Base-by-base conservation (phyloP, 768 basidiomycete species). In the Favolaschia claudopus region DNA sequence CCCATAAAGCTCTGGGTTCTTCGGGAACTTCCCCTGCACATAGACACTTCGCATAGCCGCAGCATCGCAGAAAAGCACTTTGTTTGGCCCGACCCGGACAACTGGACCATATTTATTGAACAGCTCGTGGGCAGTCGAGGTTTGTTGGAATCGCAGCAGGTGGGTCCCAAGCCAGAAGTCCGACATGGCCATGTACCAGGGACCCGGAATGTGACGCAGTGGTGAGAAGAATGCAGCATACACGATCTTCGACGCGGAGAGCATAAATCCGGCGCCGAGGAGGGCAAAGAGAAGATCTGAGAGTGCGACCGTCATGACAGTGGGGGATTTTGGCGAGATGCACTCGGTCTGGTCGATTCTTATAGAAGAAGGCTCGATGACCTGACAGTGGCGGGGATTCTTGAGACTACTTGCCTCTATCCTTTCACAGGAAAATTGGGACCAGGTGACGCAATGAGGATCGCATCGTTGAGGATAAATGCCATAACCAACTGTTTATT, bases 101-200 rank as follows among this genome's bases (percentile, higher is more conserved):
- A 92, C 86, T n/a, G 90, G 90, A 32, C 90, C 90, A 72, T 91
- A 91, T 37, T 69, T 73, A 58, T 88, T 85, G 66, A 91, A 89
- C 47, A 92, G 82, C 20, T 76, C 72, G 58, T 92, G 86, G 51
- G 89, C 79, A 22, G 75, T 79, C 67, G 82, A 82, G 80, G 88
- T 89, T 77, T 89, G 88, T 60, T 83, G 84, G 49, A 91, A 85
- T 48, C 88, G 86, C 48, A 90, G 74, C 67, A 86, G 82, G 70
- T 91, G 88, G 52, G 80, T 83, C n/a, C 79, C 85, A 45, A 92
- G 80, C 87, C 87, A 90, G 54, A 89, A 70, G 68, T 88, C 82
- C 51, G 89, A 89, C 49, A 89, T 70, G 54, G 89, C 88, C 38
- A 88, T 88, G 67, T 89, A 89, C 89, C 89, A 91, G 22, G 89